Base-by-base conservation (phyloP, 1,284 basidiomycete species). In the Volvariella volvacea region DNA sequence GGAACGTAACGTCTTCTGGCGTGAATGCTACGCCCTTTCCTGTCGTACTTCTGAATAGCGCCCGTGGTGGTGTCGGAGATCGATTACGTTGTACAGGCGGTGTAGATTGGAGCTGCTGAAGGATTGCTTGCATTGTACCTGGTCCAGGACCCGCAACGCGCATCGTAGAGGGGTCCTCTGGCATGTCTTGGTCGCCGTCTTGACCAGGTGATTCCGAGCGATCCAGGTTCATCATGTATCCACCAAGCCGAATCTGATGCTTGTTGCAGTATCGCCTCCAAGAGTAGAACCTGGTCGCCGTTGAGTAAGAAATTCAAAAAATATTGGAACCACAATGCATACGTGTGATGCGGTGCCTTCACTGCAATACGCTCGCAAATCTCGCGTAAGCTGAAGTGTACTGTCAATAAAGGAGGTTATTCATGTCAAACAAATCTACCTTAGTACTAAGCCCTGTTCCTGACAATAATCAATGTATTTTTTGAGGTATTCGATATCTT, bases 241-340 rank as follows among this genome's bases (percentile, higher is more conserved):
- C 85, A 20, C 85, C 84, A 0, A 90, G 70, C 14, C 84, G 78
- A 43, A 90, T 90, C 59, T 88, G 84, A 56, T 90, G 86, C 55
- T 89, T 90, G 56, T 90, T 90, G 64, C 87, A 90, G 55, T 88
- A 90, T 41, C 87, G 76, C 31, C 87, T 75, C 87, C 87, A 90
- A 0, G 86, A 88, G 59, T 88, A 90, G 58, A 90, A 89, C n/a
- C 84, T 88, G 48, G 1, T 39, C 15, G 45, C n/a, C 22, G 32
- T 21, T 43, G 30, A 45, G 43, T 44, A 20, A 34, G 21, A 39
- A 17, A 2, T 21, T 40, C 49, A 47, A 28, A 45, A 22, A 34
- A 28, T 39, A 17, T 14, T 15, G 22, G 16, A 39, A 44, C 14
- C n/a, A n/a, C n/a, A n/a, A n/a, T n/a, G n/a, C n/a, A 54, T 66